Conservation (phyloP, 257 asterid genomes). For the Euphrasia confusa region DNA sequence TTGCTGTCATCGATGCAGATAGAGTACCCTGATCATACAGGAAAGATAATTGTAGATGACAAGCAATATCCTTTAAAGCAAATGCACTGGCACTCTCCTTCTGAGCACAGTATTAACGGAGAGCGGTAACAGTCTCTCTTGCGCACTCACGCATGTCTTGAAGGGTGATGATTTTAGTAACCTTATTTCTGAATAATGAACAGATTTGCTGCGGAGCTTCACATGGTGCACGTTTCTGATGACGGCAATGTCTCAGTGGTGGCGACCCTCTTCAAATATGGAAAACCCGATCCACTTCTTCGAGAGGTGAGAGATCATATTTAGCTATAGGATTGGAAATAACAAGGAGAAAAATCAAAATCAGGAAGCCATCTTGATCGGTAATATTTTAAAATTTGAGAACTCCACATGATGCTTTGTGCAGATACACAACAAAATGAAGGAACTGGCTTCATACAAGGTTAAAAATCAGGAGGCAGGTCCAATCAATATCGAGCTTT, state of each 20-base stretch:
- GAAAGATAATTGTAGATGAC: conserved; percentile 42
- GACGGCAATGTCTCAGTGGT: conserved; percentile 42
- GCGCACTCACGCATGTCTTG: not conserved
- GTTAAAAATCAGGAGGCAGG: conserved; percentile 21
- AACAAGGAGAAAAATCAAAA: not conserved
- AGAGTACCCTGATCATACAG: conserved; percentile 54
- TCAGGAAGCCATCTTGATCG: not conserved
- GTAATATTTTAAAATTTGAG: not conserved
- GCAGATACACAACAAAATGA: conserved; percentile 39
- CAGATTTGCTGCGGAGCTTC: conserved; percentile 73
- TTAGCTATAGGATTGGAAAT: not conserved
- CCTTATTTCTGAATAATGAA: not conserved
- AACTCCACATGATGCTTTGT: not conserved
- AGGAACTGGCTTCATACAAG: conserved; percentile 32
- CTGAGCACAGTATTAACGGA: conserved; percentile 57
- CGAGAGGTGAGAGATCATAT: conserved; percentile 4
- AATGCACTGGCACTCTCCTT: conserved; percentile 78
- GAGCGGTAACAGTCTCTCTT: conserved; percentile 23
- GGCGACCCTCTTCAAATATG: conserved; percentile 42
- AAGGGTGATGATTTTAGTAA: not conserved
- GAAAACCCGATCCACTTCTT: conserved; percentile 57
- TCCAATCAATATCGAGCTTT: conserved; percentile 28
- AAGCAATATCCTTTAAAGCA: conserved; percentile 49
- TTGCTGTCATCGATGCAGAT: conserved; percentile 41
- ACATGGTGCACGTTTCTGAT: conserved; percentile 55